Conservation (phyloP, 306 rosid genomes). For the Ormosia emarginata region DNA sequence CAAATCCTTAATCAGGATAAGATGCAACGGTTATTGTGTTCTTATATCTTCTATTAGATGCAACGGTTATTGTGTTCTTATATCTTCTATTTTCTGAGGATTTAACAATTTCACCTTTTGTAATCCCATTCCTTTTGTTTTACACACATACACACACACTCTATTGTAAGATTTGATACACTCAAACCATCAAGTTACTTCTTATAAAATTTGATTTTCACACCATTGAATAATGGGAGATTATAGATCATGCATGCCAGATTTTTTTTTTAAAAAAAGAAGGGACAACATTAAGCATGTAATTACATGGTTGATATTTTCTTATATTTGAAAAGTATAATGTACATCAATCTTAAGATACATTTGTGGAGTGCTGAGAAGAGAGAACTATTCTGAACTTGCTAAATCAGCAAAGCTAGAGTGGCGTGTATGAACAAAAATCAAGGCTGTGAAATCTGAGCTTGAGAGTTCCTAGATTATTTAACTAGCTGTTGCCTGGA, state of each 20-base stretch:
- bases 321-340: not conserved
- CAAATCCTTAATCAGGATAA: not conserved
- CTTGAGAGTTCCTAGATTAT: not conserved
- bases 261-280: too few species aligned
- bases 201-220: not conserved
- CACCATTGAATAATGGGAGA: not conserved
- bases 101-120: not conserved
- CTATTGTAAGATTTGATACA: not conserved
- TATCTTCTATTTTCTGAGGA: not conserved
- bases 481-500: slow-evolving; percentile 11
- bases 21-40: not conserved
- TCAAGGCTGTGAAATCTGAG: not conserved
- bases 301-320: not conserved
- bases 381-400: not conserved
- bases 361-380: not conserved
- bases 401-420: not conserved
- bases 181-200: not conserved
- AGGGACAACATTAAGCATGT: not conserved
- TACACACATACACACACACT: not conserved
- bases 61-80: not conserved
- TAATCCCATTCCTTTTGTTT: not conserved
- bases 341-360: not conserved
- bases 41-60: not conserved
- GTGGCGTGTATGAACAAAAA: not conserved
- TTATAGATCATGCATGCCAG: not conserved